Conservation (phyloP, 2,329 filamentous ascomycete genomes). For the Cercospora sp. region DNA sequence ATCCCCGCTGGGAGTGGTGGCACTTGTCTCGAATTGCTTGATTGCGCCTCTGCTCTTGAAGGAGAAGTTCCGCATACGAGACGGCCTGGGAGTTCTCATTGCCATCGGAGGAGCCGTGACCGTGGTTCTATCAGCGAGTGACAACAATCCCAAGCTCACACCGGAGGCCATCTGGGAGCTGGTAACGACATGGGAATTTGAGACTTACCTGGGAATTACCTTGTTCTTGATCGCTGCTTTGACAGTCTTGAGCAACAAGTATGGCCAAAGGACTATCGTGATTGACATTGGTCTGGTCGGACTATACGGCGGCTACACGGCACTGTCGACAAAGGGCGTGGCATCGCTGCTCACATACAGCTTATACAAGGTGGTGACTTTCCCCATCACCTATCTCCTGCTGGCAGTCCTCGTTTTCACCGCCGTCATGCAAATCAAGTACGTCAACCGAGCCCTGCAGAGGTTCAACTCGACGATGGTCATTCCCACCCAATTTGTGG, state of each 20-base stretch:
- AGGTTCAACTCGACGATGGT: slow-evolving; percentile 96
- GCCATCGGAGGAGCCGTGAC: slow-evolving; percentile 86
- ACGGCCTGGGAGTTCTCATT: slow-evolving; percentile 84
- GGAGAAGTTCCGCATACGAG: slow-evolving; percentile 79
- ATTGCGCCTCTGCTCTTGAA: slow-evolving; percentile 94
- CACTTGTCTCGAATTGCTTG: slow-evolving; percentile 92
- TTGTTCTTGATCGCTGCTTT: slow-evolving; percentile 69
- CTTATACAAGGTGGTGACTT: slow-evolving; percentile 83
- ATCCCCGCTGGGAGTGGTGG: slow-evolving; percentile 93
- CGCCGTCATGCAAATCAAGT: slow-evolving; percentile 94
- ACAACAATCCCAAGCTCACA: slow-evolving; percentile 84
- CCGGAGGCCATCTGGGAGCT: slow-evolving; percentile 87
- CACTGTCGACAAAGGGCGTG: slow-evolving; percentile 91
- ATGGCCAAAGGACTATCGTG: slow-evolving; percentile 81
- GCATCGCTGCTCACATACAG: slow-evolving; percentile 92
- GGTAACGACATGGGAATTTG: slow-evolving; percentile 85
- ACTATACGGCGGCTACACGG: slow-evolving; percentile 97
- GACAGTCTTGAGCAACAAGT: slow-evolving; percentile 78
- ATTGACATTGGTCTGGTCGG: slow-evolving; percentile 93
- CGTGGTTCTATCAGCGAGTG: slow-evolving; percentile 87
- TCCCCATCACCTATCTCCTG: slow-evolving; percentile 88
- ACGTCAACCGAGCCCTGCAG: slow-evolving; percentile 86
- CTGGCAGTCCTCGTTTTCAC: slow-evolving; percentile 75
- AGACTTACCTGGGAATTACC: slow-evolving; percentile 83
- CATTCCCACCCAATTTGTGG: slow-evolving; percentile 95